phyloP scores from a whole-genome alignment of 2,329 filamentous ascomycete genomes.

The Fusarium papillatum region DNA sequence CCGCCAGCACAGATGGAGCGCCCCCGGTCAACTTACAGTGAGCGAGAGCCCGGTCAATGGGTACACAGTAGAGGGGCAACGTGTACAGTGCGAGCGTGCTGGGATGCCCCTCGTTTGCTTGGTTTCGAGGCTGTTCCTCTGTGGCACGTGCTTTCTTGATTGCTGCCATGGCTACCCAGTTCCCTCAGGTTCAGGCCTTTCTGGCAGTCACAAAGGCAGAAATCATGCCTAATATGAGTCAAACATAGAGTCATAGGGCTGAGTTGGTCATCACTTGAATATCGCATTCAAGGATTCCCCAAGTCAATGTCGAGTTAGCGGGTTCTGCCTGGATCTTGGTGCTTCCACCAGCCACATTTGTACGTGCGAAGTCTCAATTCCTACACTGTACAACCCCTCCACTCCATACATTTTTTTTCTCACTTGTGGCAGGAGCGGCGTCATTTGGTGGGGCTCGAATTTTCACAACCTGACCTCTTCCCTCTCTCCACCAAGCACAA shows the following conservation, averaged over 20 bases:
- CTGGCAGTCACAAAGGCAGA: not conserved
- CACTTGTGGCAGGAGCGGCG: constrained; percentile 36
- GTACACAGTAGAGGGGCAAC: constrained; percentile 25
- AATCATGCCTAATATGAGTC: constrained; percentile 5
- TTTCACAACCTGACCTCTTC: constrained; percentile 51
- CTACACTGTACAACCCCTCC: constrained; percentile 43
- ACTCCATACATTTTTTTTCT: constrained; percentile 22
- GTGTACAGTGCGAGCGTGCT: constrained; percentile 37
- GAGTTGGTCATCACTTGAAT: not conserved
- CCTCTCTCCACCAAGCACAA: constrained; percentile 45
- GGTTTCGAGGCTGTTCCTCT: not conserved
- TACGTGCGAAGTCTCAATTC: constrained; percentile 1
- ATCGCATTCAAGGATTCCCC: not conserved
- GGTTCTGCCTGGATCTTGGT: constrained; percentile 17
- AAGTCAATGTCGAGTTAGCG: not conserved
- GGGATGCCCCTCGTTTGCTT: constrained; percentile 20
- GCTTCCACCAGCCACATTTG: not conserved
- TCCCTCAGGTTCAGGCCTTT: constrained; percentile 10
- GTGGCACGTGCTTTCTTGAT: constrained; percentile 30
- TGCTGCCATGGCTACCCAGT: constrained; percentile 14
- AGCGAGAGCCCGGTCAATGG: not conserved
- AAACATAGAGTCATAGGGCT: not conserved
- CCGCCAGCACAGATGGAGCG: constrained; percentile 15
- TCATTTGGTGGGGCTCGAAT: constrained; percentile 57
- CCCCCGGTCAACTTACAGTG: constrained; percentile 17